These are phyloP conservation scores for Gymnopilus dilepis DNA, from an alignment of 768 basidiomycete species.

Conservation along the genomic window DNA sequence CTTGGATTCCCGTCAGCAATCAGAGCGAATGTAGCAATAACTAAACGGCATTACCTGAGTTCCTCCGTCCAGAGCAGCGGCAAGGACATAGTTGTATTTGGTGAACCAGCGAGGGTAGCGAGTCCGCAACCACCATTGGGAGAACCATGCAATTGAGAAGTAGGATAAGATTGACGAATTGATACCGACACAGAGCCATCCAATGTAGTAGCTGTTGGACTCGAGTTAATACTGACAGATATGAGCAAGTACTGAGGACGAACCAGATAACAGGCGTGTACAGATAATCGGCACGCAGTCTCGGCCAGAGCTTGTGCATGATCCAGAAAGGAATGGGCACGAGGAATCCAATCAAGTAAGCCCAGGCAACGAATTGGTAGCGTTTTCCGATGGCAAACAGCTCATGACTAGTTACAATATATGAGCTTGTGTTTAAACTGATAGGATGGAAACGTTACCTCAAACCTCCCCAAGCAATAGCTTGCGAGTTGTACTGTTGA, in stretches of 20 bases:
- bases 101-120: slow-evolving; percentile 53
- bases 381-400: slow-evolving; percentile 47
- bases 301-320: slow-evolving; percentile 47
- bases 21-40: not conserved
- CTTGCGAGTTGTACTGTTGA: slow-evolving; percentile 56
- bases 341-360: slow-evolving; percentile 51
- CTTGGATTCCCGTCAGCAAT: slow-evolving; percentile 27
- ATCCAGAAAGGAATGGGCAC: slow-evolving; percentile 62
- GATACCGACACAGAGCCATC: slow-evolving; percentile 56
- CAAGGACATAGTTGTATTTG: slow-evolving; percentile 48
- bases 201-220: slow-evolving; percentile 46
- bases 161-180: slow-evolving; percentile 48
- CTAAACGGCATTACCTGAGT: slow-evolving; percentile 31
- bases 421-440: not conserved
- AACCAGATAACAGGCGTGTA: slow-evolving; percentile 53
- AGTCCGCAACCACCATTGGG: slow-evolving; percentile 53
- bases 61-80: slow-evolving; percentile 43
- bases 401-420: slow-evolving; percentile 34
- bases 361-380: slow-evolving; percentile 56
- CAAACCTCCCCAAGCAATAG: slow-evolving; percentile 57
- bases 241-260: slow-evolving; percentile 8
- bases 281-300: slow-evolving; percentile 49
- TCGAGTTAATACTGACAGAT: not conserved
- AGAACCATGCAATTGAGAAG: slow-evolving; percentile 48
- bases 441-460: slow-evolving; percentile 29